Evolutionary conservation across 345 rosid species (phyloP), one percentile per base, ranked within the genome.

Genomic region (Gossypium longicalyx): DNA sequence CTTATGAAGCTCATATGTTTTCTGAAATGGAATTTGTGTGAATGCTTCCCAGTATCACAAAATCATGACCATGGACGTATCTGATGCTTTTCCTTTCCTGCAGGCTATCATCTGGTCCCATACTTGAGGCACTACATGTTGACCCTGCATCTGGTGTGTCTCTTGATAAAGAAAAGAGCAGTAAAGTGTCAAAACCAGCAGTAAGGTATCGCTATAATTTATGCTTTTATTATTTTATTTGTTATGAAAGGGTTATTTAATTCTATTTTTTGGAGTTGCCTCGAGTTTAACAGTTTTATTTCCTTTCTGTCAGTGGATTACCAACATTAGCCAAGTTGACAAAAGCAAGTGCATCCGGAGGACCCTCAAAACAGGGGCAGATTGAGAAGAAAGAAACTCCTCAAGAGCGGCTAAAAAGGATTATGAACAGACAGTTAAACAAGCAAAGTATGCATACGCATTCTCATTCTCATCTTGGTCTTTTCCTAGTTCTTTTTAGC

Each of bases 91-190:
- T 82, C 63, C 19, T 87, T 71, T 86, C 64, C 82, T 85, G 93
- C 99, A 93, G 99, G 93, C 91, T 89, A 77, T 83, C 91, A 67
- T 82, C 90, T 47, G 91, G 92, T 83, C 85, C 45, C 71, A 93
- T 96, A 77, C 98, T 96, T 69, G 99, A 93, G 86, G 99, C 99
- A 45, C 80, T 96, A 79, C 94, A 95, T 84, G 89, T 93, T 76
- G 98, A 95, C 83, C 99, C 99, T 78, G 99, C 98, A 49, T 88
- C 98, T 77, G 98, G 97, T 82, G 84, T 90, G 51, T 85, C 97
- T 44, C 84, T 88, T 71, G 98, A 91, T 59, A 93, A 89, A 81
- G 97, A 91, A 71, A 95, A 90, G 81, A 76, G 68, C 74, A 20
- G 59, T 34, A 87, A 87, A 82, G 77, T 76, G 22, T 72, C 78